Evolutionary conservation across 805 yeast species (phyloP).

Genomic region (Barnettozyma sucrosica): DNA sequence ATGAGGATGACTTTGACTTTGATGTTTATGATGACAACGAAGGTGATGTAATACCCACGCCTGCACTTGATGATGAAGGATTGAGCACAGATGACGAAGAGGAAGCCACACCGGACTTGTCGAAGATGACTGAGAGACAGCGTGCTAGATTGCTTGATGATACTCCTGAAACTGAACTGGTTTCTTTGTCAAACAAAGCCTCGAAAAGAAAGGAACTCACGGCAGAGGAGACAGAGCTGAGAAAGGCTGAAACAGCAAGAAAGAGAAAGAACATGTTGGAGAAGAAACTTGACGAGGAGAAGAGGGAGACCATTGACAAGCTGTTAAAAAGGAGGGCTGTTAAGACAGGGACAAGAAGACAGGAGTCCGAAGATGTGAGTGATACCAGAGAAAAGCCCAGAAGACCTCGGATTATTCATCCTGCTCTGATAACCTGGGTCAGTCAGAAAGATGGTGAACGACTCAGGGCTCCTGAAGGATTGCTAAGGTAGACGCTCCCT

Average conservation of each 20-base stretch:
- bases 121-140: conserved; percentile 27
- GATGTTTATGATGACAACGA: conserved; percentile 25
- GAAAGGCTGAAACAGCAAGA: conserved; percentile 84
- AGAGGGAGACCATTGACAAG: conserved; percentile 84
- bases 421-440: conserved; percentile 22
- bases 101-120: conserved; percentile 16
- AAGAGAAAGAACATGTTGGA: conserved; percentile 80
- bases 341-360: conserved; percentile 31
- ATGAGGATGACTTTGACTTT: conserved; percentile 17
- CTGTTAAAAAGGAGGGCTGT: conserved; percentile 79
- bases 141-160: conserved; percentile 17
- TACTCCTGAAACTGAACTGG: neutral
- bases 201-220: conserved; percentile 53
- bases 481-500: neutral
- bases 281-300: conserved; percentile 84
- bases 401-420: conserved; percentile 21
- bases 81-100: conserved; percentile 19
- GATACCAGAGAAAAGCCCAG: conserved; percentile 19
- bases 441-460: conserved; percentile 11
- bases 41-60: conserved; percentile 20
- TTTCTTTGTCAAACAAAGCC: conserved; percentile 20
- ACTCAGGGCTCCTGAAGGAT: conserved; percentile 21
- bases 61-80: conserved; percentile 23
- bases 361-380: conserved; percentile 20
- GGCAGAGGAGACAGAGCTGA: conserved; percentile 76